phyloP scores from a whole-genome alignment of 2,329 filamentous ascomycete genomes.

The Fusarium sp. region DNA sequence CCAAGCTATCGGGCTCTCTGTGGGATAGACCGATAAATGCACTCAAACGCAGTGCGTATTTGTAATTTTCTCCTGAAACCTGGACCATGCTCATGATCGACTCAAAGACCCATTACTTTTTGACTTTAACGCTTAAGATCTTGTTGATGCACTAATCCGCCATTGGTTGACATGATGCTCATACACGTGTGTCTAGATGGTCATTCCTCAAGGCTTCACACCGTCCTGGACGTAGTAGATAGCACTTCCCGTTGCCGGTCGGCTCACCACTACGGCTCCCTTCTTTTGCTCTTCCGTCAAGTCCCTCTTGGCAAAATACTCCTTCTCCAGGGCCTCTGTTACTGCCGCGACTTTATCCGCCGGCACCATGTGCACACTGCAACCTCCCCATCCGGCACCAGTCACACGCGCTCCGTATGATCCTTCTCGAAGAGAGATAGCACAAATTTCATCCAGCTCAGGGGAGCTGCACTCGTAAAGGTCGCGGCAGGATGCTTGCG shows the following conservation, averaged over 20 bases:
- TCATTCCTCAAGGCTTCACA: conserved; percentile 25
- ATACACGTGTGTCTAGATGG: conserved; percentile 3
- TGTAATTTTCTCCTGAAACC: conserved; percentile 9
- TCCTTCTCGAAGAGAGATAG: conserved; percentile 80
- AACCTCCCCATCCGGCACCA: conserved; percentile 96
- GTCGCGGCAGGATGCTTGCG: conserved; percentile 87
- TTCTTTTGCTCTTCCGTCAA: conserved; percentile 77
- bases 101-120: background rate
- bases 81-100: conserved; percentile 17
- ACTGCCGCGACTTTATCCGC: conserved; percentile 83
- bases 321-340: conserved; percentile 77
- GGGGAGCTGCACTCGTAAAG: conserved; percentile 92
- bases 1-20: conserved; percentile 12
- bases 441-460: conserved; percentile 90
- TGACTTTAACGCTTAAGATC: conserved; percentile 12
- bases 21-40: conserved; percentile 27
- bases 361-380: conserved; percentile 91
- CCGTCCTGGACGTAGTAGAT: conserved; percentile 57
- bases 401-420: conserved; percentile 88
- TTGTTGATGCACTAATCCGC: conserved; percentile 8
- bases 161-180: conserved; percentile 3
- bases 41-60: background rate
- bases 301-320: conserved; percentile 81
- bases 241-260: conserved; percentile 80
- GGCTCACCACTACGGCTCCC: conserved; percentile 87